Percentiles rank a stretch among this genome's conserved stretches.
phyloP scores from a whole-genome alignment of 1,139 yeast species.

The Waltiozyma sp. region DNA sequence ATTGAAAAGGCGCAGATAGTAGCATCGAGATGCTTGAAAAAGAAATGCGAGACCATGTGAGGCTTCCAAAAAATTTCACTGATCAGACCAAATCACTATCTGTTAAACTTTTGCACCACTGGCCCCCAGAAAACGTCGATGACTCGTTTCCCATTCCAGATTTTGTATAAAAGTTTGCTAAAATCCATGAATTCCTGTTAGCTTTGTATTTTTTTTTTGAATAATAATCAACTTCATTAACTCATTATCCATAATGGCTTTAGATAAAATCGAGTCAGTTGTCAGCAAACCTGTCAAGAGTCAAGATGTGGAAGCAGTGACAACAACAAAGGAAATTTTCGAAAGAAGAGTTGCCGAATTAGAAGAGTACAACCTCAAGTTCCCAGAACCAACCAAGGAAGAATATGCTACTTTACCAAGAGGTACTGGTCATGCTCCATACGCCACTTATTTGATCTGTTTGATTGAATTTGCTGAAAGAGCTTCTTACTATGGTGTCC shows the following conservation, averaged over 20 bases:
- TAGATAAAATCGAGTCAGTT: background rate
- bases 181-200: background rate
- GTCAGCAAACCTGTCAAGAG: background rate
- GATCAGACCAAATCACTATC: background rate
- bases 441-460: constrained; percentile 60
- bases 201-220: too few species aligned
- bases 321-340: background rate
- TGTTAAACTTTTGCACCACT: too few species aligned
- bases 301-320: background rate
- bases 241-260: background rate
- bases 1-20: background rate
- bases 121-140: background rate
- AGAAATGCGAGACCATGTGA: background rate
- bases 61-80: background rate
- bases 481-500: constrained; percentile 73
- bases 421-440: constrained; percentile 28
- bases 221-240: too few species aligned
- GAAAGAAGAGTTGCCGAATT: constrained; percentile 7
- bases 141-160: background rate
- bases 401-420: constrained; percentile 12
- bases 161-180: background rate
- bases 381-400: constrained; percentile 17
- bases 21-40: background rate
- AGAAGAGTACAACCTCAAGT: constrained; percentile 13
- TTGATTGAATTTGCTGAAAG: constrained; percentile 74